phyloP scores from a whole-genome alignment of 129 eudicot species.

The Logfia minima region DNA sequence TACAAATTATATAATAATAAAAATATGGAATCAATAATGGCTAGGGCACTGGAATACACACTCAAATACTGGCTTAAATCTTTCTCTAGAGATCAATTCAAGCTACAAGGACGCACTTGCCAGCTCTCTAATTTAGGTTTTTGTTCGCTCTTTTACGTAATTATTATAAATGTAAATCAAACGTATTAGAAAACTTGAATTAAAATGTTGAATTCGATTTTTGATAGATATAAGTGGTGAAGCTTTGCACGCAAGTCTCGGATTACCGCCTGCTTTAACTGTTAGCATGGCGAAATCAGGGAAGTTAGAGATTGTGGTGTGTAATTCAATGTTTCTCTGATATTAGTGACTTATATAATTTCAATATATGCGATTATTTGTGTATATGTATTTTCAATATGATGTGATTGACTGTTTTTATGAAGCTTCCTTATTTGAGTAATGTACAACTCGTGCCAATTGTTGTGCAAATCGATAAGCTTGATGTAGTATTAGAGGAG shows the following conservation, averaged over 20 bases:
- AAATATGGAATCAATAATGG: conserved; percentile 82
- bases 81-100: conserved; percentile 88
- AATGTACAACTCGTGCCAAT: conserved; percentile 86
- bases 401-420: conserved; percentile 9
- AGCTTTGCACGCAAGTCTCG: conserved; percentile 82
- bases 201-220: neutral
- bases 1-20: too few relatives aligned
- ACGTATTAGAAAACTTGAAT: neutral
- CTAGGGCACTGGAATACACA: conserved; percentile 83
- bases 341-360: too few relatives aligned
- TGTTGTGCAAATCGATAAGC: conserved; percentile 78
- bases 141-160: neutral
- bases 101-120: conserved; percentile 77
- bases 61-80: conserved; percentile 93
- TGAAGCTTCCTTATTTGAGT: conserved; percentile 86
- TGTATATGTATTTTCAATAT: neutral
- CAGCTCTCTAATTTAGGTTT: conserved; percentile 88
- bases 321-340: neutral
- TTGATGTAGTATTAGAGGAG: conserved; percentile 85
- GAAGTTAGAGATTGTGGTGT: conserved; percentile 71
- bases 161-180: neutral
- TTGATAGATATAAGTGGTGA: conserved; percentile 82
- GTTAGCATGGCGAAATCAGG: conserved; percentile 85
- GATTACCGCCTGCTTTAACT: conserved; percentile 77
- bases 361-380: neutral